Conservation (phyloP, 345 rosid species). For the Tarenaya hassleriana region DNA sequence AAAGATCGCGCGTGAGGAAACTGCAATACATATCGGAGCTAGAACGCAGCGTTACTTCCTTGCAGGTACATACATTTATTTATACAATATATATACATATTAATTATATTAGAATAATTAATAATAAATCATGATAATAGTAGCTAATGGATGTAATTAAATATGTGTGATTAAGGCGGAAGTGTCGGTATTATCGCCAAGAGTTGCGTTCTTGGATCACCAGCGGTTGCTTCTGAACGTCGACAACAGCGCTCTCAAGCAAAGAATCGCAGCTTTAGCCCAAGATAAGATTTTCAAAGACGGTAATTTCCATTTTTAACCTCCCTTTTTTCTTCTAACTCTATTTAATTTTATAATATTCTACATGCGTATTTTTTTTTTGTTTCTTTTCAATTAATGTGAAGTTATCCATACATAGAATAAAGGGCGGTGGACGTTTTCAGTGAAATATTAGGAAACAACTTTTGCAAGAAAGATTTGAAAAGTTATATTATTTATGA, state of each 20-base stretch:
- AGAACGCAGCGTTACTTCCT: slow-evolving; percentile 74
- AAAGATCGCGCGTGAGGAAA: slow-evolving; percentile 87
- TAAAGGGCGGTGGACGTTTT: too few species aligned
- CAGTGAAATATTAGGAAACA: too few species aligned
- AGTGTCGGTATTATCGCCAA: slow-evolving; percentile 81
- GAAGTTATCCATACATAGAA: too few species aligned
- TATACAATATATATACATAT: too few species aligned
- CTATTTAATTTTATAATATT: not conserved
- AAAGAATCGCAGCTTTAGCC: slow-evolving; percentile 86
- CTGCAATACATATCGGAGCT: slow-evolving; percentile 89
- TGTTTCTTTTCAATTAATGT: too few species aligned
- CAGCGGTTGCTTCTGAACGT: slow-evolving; percentile 80
- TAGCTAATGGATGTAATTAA: too few species aligned
- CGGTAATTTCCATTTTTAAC: slow-evolving; percentile 33
- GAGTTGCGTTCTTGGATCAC: slow-evolving; percentile 79
- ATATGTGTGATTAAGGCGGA: slow-evolving; percentile 43
- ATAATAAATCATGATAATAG: too few species aligned
- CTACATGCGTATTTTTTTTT: too few species aligned
- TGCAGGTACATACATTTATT: slow-evolving; percentile 44
- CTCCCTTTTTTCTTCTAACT: not conserved
- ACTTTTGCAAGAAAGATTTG: too few species aligned
- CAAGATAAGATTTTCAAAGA: slow-evolving; percentile 94
- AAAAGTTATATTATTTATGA: too few species aligned
- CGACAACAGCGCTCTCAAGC: slow-evolving; percentile 82
- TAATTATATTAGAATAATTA: too few species aligned